Percentiles rank a stretch among this genome's conserved stretches.
Evolutionary conservation across 768 basidiomycete genomes (phyloP).

Genomic region (Exidia glandulosa): DNA sequence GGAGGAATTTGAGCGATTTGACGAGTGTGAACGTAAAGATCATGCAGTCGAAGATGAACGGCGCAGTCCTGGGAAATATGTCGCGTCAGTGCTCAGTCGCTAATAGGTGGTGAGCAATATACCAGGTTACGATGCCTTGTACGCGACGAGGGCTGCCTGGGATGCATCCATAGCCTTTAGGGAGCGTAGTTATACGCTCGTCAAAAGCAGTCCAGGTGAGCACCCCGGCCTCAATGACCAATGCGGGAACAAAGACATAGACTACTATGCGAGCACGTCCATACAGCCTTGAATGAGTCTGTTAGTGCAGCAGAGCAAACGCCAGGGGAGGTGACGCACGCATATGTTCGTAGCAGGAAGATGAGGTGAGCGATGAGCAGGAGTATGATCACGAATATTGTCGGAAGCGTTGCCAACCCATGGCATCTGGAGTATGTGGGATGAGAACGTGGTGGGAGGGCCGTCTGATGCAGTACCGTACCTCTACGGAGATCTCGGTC

Average conservation of each 20-base stretch:
- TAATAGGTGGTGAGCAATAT: background rate
- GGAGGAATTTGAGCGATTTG: background rate
- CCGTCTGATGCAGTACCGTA: background rate
- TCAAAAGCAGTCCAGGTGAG: background rate
- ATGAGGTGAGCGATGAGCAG: background rate
- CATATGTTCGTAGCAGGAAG: background rate
- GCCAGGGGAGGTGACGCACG: background rate
- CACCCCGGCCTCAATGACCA: background rate
- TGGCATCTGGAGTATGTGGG: background rate
- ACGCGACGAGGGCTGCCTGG: background rate
- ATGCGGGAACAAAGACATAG: background rate
- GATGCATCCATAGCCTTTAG: background rate
- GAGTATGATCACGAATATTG: background rate
- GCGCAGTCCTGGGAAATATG: background rate
- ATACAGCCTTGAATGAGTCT: background rate
- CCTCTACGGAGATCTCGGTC: background rate
- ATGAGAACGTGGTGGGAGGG: background rate
- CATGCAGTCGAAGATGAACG: background rate
- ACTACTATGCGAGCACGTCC: background rate
- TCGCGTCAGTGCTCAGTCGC: background rate
- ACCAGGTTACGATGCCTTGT: background rate
- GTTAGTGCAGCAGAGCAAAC: background rate
- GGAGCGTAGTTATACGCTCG: background rate
- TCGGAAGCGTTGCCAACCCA: background rate
- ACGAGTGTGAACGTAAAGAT: background rate